Evolutionary conservation across 495 filamentous ascomycete genomes (phyloP).

Genomic region (Tuber magnatum): DNA sequence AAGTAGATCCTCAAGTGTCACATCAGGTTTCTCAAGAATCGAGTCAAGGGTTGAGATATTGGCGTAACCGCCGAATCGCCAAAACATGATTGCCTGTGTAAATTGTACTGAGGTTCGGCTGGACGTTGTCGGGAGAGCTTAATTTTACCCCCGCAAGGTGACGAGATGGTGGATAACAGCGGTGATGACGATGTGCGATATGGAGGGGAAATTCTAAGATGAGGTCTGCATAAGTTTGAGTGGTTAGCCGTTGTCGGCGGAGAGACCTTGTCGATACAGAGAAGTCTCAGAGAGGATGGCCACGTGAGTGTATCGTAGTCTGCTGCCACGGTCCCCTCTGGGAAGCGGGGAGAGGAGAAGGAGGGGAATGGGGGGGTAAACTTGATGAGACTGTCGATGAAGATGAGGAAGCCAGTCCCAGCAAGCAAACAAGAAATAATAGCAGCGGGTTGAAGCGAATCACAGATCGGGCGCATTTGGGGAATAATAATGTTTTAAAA

Average conservation of each 20-base stretch:
- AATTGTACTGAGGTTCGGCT: conserved; percentile 20
- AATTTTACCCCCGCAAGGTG: conserved; percentile 30
- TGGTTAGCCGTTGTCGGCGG: conserved; percentile 27
- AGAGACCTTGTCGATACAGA: conserved; percentile 11
- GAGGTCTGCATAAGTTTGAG: conserved; percentile 36
- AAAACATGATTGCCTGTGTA: conserved; percentile 67
- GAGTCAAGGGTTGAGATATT: conserved; percentile 93
- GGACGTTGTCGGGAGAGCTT: conserved; percentile 32
- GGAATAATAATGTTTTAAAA: background rate
- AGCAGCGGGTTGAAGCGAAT: background rate
- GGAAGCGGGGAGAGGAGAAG: conserved; percentile 17
- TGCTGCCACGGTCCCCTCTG: conserved; percentile 10
- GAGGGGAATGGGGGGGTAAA: conserved; percentile 15
- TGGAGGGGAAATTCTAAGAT: conserved; percentile 20
- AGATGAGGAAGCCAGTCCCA: conserved; percentile 15
- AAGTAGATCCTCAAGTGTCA: conserved; percentile 88
- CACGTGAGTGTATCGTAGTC: background rate
- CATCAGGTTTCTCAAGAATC: conserved; percentile 89
- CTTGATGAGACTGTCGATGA: conserved; percentile 20
- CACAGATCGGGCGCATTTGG: background rate
- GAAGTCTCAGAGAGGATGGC: background rate
- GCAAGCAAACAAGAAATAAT: conserved; percentile 15
- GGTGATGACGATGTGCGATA: conserved; percentile 16
- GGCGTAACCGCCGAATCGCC: conserved; percentile 97
- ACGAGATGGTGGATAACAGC: conserved; percentile 10